Evolutionary conservation across 495 filamentous ascomycete species (phyloP), one percentile per base, ranked within the genome.

Genomic region (Penicillium robsamsonii): DNA sequence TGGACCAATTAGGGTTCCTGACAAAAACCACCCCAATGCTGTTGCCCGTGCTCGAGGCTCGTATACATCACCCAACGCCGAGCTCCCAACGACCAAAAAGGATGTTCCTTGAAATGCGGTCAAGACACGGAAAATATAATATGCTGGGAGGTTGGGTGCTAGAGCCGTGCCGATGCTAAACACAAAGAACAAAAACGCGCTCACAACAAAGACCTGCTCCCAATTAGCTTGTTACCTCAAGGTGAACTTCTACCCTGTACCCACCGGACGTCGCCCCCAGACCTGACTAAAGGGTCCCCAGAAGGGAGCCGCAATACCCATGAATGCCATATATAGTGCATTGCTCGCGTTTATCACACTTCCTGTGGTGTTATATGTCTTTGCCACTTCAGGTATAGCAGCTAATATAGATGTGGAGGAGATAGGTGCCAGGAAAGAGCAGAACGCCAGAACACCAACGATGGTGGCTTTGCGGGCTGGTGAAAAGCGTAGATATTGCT

Each of bases 101-200:
- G 83, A 80, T 0, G 87, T 91, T 17, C 87, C 87, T 72, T 88
- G 83, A 57, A 87, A 88, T 2, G 86, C 87, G 7, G 85, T 87
- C 25, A 90, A 71, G 48, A 85, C 73, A 0, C 87, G 82, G 65
- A 91, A 89, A 25, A 89, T 74, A 56, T 86, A 89, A 67, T 87
- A 90, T 3, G 81, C 70, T 0, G 77, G 78, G 5, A 90, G 73
- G 60, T 87, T 87, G 10, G 87, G 86, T 12, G 86, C 74, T 4
- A 89, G 70, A 0, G 87, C 85, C 4, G 84, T 88, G 30, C 84
- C 87, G 51, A 88, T 76, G 37, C 81, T 86, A 56, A 86, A 85
- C 3, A 69, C 77, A 29, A 81, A 78, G 70, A 89, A 89, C 5
- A 87, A 71, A 6, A 80, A 69, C 7, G 80, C 75, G 49, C 81